Evolutionary conservation across 352 stramenopile genomes (phyloP), one percentile per base, ranked within the genome.

Genomic region (Pythium insidiosum): DNA sequence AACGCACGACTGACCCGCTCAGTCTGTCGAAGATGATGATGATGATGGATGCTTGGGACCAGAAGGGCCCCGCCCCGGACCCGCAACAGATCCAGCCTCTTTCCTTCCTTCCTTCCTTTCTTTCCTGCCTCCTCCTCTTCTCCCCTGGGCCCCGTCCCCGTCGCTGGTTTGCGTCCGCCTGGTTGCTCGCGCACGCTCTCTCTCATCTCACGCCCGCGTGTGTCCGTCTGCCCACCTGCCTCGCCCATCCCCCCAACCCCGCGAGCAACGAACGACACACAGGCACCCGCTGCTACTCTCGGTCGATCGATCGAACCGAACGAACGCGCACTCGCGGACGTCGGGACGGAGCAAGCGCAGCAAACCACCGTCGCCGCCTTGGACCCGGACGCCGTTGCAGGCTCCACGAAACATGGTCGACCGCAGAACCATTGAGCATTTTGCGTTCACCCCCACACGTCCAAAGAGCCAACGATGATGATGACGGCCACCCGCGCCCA

Each of bases 21-120:
- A 43, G 23, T 20, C 37, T 43, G n/a, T 20, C 5, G 37, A 43
- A 18, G 19, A n/a, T 3, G 4, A 22, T 43, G 20, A 20, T 9
- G 44, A 26, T 53, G 45, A 53, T 53, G 46, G 46, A 53, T 53
- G 46, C 28, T 26, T 53, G 46, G 19, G 46, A 53, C 46, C 46
- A 55, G 47, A 55, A 47, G 47, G 47, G 31, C 39, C 30, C n/a
- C 23, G 12, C 39, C 30, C n/a, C 23, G 12, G 23, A 25, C 20
- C 21, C 23, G 23, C 25, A 33, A 41, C 39, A 43, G 39, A 48
- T 47, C 33, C 37, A 38, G 25, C 38, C 46, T 53, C 31, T 33
- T 42, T 18, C 43, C 25, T 15, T 53, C 31, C 6, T 18, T 35
- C 22, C 31, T 47, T 38, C 18, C 46, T 41, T 53, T 33, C 44